phyloP scores from a whole-genome alignment of 371 early-diverging fungal species.

The Chytridium lagenaria region DNA sequence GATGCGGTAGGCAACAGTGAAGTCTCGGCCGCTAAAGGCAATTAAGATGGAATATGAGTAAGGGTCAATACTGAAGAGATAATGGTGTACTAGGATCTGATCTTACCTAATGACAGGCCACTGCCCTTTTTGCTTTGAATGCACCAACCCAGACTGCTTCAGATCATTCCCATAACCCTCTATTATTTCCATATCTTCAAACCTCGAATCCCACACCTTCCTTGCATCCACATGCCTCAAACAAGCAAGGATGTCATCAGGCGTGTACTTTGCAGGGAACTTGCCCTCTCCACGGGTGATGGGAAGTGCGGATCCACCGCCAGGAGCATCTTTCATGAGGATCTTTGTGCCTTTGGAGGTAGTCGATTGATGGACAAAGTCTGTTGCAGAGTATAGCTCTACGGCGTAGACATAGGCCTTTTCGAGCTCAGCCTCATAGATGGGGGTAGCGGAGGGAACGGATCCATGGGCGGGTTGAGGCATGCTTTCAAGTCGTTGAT shows the following conservation, averaged over 20 bases:
- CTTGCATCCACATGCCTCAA: conserved; percentile 21
- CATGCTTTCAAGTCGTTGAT: no score
- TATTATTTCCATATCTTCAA: conserved; percentile 26
- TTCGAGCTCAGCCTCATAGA: conserved; percentile 11
- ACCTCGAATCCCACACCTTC: conserved; percentile 34
- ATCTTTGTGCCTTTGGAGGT: conserved; percentile 19
- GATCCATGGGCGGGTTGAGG: neutral
- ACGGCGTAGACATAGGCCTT: conserved; percentile 19
- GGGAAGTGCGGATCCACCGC: conserved; percentile 29
- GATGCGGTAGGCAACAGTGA: conserved; percentile 13
- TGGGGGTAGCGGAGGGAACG: neutral
- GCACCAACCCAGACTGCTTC: neutral
- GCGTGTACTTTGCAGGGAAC: conserved; percentile 14
- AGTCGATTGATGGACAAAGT: conserved; percentile 18
- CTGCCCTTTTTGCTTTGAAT: conserved; percentile 29
- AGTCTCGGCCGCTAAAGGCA: conserved; percentile 39
- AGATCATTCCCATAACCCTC: conserved; percentile 21
- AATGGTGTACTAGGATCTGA: conserved; percentile 1
- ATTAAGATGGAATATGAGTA: no score
- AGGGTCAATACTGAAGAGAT: no score
- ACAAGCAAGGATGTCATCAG: conserved; percentile 25
- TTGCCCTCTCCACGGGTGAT: conserved; percentile 24
- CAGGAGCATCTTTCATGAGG: conserved; percentile 23
- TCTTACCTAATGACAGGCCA: conserved; percentile 29
- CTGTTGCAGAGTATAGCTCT: conserved; percentile 15